Evolutionary conservation across 2,329 filamentous ascomycete species (phyloP).

Genomic region (Drechslerella stenobrocha): DNA sequence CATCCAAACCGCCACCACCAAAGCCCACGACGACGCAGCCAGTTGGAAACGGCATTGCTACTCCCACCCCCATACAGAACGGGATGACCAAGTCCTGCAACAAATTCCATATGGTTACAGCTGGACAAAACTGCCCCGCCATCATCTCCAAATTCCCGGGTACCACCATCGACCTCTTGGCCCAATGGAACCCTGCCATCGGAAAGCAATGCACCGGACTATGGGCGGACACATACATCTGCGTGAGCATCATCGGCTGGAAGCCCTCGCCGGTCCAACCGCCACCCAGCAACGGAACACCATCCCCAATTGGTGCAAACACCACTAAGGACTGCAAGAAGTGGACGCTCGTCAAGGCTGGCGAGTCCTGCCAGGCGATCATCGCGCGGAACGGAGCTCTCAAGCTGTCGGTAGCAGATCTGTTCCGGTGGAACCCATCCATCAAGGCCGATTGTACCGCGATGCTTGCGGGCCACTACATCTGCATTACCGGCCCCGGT

Average conservation of each 20-base stretch:
- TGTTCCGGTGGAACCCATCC: slow-evolving; percentile 18
- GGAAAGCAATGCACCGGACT: slow-evolving; percentile 13
- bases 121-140: slow-evolving; percentile 13
- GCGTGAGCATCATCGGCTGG: slow-evolving; percentile 16
- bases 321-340: slow-evolving; percentile 45
- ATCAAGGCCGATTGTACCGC: slow-evolving; percentile 6
- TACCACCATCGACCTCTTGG: slow-evolving; percentile 10
- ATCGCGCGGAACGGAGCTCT: neutral
- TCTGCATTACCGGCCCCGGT: slow-evolving; percentile 8
- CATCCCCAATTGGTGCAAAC: slow-evolving; percentile 46
- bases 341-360: slow-evolving; percentile 23
- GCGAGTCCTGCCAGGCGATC: slow-evolving; percentile 32
- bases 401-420: slow-evolving; percentile 2
- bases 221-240: slow-evolving; percentile 25
- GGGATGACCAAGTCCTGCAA: slow-evolving; percentile 25
- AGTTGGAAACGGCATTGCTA: neutral
- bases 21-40: neutral
- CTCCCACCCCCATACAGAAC: neutral
- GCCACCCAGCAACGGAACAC: slow-evolving; percentile 20
- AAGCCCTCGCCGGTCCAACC: neutral
- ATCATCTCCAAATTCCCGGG: slow-evolving; percentile 19
- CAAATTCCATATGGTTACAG: slow-evolving; percentile 17
- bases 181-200: slow-evolving; percentile 29
- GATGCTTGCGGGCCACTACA: slow-evolving; percentile 3
- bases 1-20: neutral